A percentile compares a stretch with the other conserved stretches of the same genome.
These are phyloP conservation scores for Neurospora crassa DNA, from an alignment of 2,329 filamentous ascomycete genomes.

Conservation along the genomic window DNA sequence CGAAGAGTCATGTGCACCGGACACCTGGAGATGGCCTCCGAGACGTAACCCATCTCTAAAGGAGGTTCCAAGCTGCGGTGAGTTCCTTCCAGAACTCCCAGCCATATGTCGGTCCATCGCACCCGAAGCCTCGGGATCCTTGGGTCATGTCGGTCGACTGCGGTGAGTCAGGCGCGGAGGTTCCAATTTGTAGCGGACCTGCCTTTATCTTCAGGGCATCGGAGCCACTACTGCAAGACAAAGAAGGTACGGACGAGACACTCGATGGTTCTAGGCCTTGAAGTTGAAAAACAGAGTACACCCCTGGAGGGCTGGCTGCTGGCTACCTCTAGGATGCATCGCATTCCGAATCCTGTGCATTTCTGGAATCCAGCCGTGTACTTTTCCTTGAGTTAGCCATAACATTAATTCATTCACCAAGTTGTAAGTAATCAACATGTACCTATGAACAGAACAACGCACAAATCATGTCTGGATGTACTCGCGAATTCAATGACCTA, in stretches of 20 bases:
- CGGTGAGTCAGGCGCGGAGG: not conserved
- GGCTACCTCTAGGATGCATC: not conserved
- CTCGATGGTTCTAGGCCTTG: not conserved
- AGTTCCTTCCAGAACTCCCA: not conserved
- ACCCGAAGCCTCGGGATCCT: not conserved
- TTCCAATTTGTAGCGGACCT: not conserved
- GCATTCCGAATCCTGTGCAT: not conserved
- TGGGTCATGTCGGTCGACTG: not conserved
- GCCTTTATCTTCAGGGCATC: not conserved
- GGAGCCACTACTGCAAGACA: not conserved
- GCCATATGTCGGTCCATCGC: not conserved
- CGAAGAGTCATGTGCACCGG: not conserved
- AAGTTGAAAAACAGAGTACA: not conserved
- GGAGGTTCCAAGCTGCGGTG: not conserved
- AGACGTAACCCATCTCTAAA: not conserved
- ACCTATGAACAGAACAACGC: not conserved
- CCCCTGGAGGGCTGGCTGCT: not conserved
- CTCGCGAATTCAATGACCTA: not conserved
- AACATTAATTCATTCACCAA: not conserved
- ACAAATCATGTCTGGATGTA: not conserved
- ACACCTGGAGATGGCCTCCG: not conserved
- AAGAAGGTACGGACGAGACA: not conserved
- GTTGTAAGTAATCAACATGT: not conserved
- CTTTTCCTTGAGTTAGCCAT: not conserved
- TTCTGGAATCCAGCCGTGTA: not conserved